Evolutionary conservation across 2,329 filamentous ascomycete species (phyloP), one percentile per base, ranked within the genome.

Genomic region (Aphanocladium album): DNA sequence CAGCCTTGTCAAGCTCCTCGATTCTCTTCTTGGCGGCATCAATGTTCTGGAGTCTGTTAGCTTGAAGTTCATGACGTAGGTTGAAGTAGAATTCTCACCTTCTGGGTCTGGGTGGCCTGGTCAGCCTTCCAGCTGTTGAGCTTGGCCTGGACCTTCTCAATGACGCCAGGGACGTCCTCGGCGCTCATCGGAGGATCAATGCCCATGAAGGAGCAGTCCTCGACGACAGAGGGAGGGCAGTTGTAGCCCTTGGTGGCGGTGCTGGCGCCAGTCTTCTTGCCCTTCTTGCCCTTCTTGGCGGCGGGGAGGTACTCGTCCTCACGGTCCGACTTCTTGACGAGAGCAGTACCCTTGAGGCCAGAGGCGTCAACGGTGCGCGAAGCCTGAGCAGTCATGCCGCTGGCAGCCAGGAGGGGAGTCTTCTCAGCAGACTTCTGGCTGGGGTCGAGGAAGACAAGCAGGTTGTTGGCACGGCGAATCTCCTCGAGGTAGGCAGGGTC

Each of bases 11-110:
- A 60, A 98, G 85, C 67, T 88, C 87, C 73, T 93, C 91, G 64
- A 99, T 96, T 76, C 97, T 92, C 77, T 93, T 93, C 81, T 96
- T 89, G 63, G 95, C 95, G 78, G 97, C 96, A 65, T 91, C 90
- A 63, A 98, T 89, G 82, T 99, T 99, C 95, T 98, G 45, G 27
- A 43, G 8, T 8, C 33, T 8, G 63, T 78, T 71, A 78, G 70
- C 62, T 66, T 65, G 58, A 7, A 37, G 57, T 12, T 33, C 17
- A 37, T 21, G 33, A 17, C n/a, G n/a, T n/a, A n/a, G n/a, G n/a
- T n/a, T 6, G 2, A 37, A 19, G 11, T n/a, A 7, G 37, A 19
- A 60, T 53, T 69, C 88, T 81, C 79, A 96, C 95, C 79, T 91
- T 89, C 74, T 95, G 85, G 21, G 95, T 99, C 83, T 97, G 91